Conservation (phyloP, 2,329 filamentous ascomycete genomes). For the Aspergillus piperis region DNA sequence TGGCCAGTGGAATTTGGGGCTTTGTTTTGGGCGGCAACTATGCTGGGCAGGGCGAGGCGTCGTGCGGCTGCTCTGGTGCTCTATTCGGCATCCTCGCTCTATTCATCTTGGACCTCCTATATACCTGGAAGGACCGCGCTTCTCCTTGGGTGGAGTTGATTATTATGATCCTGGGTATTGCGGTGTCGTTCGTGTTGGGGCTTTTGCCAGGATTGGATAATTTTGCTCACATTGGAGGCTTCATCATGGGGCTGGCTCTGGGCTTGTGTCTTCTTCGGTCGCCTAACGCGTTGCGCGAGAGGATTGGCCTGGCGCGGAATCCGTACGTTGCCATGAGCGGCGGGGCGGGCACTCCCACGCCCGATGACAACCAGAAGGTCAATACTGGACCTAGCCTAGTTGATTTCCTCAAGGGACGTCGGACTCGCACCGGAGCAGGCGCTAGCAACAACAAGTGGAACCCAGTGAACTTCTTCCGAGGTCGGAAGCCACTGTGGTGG, state of each 20-base stretch:
- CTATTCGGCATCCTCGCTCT: slow-evolving; percentile 92
- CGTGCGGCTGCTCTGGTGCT: slow-evolving; percentile 84
- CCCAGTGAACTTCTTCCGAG: slow-evolving; percentile 76
- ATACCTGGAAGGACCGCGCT: slow-evolving; percentile 81
- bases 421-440: slow-evolving; percentile 65
- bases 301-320: slow-evolving; percentile 68
- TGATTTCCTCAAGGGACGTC: slow-evolving; percentile 33
- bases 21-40: slow-evolving; percentile 95
- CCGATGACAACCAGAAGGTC: slow-evolving; percentile 44
- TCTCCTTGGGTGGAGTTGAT: slow-evolving; percentile 80
- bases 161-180: slow-evolving; percentile 81
- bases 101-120: slow-evolving; percentile 83
- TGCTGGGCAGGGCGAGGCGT: slow-evolving; percentile 76
- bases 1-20: slow-evolving; percentile 89
- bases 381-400: slow-evolving; percentile 63
- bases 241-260: slow-evolving; percentile 84
- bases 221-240: slow-evolving; percentile 95
- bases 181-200: slow-evolving; percentile 88
- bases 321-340: slow-evolving; percentile 70
- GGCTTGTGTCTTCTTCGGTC: slow-evolving; percentile 88
- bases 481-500: slow-evolving; percentile 94
- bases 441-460: slow-evolving; percentile 38
- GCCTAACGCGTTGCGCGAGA: slow-evolving; percentile 73
- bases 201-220: slow-evolving; percentile 93
- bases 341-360: slow-evolving; percentile 37